Conservation (phyloP, 345 rosid genomes). For the Eucalyptus pauciflora region DNA sequence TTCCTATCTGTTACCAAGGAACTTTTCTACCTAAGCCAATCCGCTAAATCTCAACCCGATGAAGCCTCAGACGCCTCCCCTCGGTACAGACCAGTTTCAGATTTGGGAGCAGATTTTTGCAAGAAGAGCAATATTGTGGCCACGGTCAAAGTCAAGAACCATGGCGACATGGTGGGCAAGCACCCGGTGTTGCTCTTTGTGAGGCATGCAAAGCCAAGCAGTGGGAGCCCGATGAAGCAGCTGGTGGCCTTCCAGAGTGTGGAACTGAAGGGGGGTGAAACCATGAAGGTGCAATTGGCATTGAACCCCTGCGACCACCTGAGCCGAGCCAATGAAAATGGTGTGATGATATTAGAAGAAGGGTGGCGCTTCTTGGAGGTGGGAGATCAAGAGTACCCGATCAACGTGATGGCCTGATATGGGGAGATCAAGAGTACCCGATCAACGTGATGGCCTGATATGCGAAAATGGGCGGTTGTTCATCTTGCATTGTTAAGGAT, state of each 20-base stretch:
- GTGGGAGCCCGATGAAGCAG: conserved; percentile 52
- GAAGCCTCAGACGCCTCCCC: conserved; percentile 2
- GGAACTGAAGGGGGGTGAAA: conserved; percentile 37
- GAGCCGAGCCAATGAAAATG: conserved; percentile 56
- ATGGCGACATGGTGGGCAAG: conserved; percentile 60
- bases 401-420: conserved; percentile 26
- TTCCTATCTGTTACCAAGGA: conserved; percentile 8
- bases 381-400: conserved; percentile 49
- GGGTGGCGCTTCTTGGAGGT: conserved; percentile 61
- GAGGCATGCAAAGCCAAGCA: conserved; percentile 31
- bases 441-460: conserved; percentile 27
- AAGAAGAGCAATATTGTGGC: conserved; percentile 24
- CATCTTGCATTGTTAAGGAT: background rate
- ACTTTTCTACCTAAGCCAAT: conserved; percentile 19
- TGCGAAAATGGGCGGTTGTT: background rate
- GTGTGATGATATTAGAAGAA: conserved; percentile 63
- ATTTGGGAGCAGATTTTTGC: conserved; percentile 35
- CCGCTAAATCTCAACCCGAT: background rate
- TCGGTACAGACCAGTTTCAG: conserved; percentile 23
- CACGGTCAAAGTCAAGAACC: conserved; percentile 34
- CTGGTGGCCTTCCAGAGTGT: conserved; percentile 63
- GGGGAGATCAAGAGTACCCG: conserved; percentile 48
- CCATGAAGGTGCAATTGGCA: conserved; percentile 40
- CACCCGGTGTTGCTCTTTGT: conserved; percentile 61
- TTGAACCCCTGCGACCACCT: conserved; percentile 53